Percentiles rank a stretch among this genome's conserved stretches.
Evolutionary conservation across 208 protist genomes (phyloP).

Genomic region (Crithidia bombi): DNA sequence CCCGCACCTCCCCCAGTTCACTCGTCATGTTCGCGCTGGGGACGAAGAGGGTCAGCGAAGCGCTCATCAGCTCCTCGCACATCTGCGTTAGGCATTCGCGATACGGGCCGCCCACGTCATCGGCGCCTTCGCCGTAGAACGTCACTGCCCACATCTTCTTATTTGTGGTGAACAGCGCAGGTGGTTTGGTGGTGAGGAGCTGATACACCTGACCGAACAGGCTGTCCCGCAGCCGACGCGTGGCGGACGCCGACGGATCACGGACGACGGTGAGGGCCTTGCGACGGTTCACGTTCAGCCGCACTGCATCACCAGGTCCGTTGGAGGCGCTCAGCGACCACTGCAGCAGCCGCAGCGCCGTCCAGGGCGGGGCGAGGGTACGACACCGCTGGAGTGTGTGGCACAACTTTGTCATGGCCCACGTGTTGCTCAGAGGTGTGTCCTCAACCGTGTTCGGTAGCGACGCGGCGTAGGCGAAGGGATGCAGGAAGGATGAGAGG

Average conservation of each 20-base stretch:
- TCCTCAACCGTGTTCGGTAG: conserved; percentile 35
- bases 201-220: conserved; percentile 91
- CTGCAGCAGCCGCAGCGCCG: conserved; percentile 46
- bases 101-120: conserved; percentile 94
- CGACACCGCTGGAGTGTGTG: conserved; percentile 30
- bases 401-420: conserved; percentile 20
- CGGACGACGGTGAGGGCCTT: conserved; percentile 72
- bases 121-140: conserved; percentile 91
- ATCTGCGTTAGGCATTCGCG: conserved; percentile 91
- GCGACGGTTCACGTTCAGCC: conserved; percentile 85
- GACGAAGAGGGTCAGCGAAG: conserved; percentile 82
- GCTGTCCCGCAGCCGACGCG: conserved; percentile 59
- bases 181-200: conserved; percentile 62
- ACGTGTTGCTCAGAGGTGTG: conserved; percentile 19
- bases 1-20: conserved; percentile 78
- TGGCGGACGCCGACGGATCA: conserved; percentile 39
- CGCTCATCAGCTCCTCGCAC: conserved; percentile 90
- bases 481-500: conserved; percentile 36
- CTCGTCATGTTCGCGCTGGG: conserved; percentile 77
- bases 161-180: conserved; percentile 70
- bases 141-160: conserved; percentile 88
- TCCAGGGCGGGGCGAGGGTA: conserved; percentile 43
- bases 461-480: conserved; percentile 33
- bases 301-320: conserved; percentile 57
- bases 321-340: conserved; percentile 52